These are phyloP conservation scores for Lindgomyces ingoldianus DNA, from an alignment of 495 filamentous ascomycete species.

Conservation along the genomic window DNA sequence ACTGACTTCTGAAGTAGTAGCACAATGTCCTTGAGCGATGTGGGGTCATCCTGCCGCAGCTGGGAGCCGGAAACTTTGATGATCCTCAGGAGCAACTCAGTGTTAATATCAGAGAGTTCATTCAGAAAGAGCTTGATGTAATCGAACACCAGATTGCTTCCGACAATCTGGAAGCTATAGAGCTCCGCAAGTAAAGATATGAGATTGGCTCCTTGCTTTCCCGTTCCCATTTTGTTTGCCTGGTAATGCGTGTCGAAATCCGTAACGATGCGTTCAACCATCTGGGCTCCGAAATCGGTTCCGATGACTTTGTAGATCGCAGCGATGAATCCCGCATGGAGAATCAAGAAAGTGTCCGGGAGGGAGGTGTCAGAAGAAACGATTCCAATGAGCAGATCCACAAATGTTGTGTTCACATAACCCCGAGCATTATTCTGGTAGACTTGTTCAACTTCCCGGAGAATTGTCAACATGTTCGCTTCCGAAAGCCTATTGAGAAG, in stretches of 20 bases:
- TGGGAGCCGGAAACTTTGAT: slow-evolving; percentile 62
- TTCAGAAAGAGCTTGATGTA: slow-evolving; percentile 76
- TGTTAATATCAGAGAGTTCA: slow-evolving; percentile 82
- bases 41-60: slow-evolving; percentile 86
- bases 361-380: slow-evolving; percentile 75
- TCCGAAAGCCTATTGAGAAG: slow-evolving; percentile 91
- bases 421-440: slow-evolving; percentile 80
- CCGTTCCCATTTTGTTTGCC: slow-evolving; percentile 45
- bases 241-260: slow-evolving; percentile 60
- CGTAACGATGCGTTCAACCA: slow-evolving; percentile 75
- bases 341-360: slow-evolving; percentile 83
- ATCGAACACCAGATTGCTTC: slow-evolving; percentile 81
- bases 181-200: slow-evolving; percentile 81
- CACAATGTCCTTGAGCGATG: slow-evolving; percentile 89
- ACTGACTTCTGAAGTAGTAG: slow-evolving; percentile 72
- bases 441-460: slow-evolving; percentile 76
- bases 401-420: slow-evolving; percentile 75
- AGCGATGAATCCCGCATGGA: slow-evolving; percentile 87
- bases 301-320: slow-evolving; percentile 85
- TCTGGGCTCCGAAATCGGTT: slow-evolving; percentile 80
- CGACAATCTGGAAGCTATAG: slow-evolving; percentile 88
- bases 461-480: slow-evolving; percentile 77
- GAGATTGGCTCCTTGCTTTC: slow-evolving; percentile 75
- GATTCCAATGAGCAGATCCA: slow-evolving; percentile 70
- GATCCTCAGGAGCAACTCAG: slow-evolving; percentile 83